Base-by-base conservation (phyloP, 306 rosid species). In the Trifolium fragiferum region DNA sequence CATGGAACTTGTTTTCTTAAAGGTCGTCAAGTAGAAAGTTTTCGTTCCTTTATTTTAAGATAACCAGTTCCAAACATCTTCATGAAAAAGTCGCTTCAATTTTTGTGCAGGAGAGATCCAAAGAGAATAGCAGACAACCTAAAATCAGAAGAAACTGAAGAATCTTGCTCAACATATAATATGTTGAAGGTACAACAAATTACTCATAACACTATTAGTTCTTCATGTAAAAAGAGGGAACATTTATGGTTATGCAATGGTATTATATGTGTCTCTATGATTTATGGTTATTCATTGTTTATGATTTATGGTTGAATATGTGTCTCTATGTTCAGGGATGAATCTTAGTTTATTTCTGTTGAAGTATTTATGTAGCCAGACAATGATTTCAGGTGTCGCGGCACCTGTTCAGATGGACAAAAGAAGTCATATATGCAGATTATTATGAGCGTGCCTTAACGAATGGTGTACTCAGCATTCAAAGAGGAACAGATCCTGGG, bases 401-500 rank as follows among this genome's bases (percentile, higher is more conserved):
- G 67, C 78, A 83, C 78, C 86, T 91, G 0, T 91, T 91, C 79
- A 91, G 82, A 80, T 94, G 95, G 97, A 91, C 95, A 50, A 94
- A 88, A 81, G 98, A 86, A 82, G 78, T 82, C 6, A 75, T 88
- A 33, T 94, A 94, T 51, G 96, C 95, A 2, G 98, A 94, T 74
- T 94, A 88, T 79, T 94, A 94, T 10, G 98, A 94, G 81, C 86
- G 96, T 13, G 94, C 97, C 70, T 84, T 91, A 35, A 94, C 97
- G 41, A 94, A 94, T 65, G 98, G 97, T 6, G 91, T 94, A 30
- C 85, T 94, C 8, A 10, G 93, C 78, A 88, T 90, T 74, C 98
- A 94, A 82, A 90, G 97, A 84, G 97, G 98, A 85, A 91, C 91
- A 20, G 87, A 91, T 21, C 96, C 98, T 33, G 98, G 98, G 67